Percentiles rank a stretch among this genome's conserved stretches.
phyloP scores from a whole-genome alignment of 768 basidiomycete genomes.

The Mycena filopes region DNA sequence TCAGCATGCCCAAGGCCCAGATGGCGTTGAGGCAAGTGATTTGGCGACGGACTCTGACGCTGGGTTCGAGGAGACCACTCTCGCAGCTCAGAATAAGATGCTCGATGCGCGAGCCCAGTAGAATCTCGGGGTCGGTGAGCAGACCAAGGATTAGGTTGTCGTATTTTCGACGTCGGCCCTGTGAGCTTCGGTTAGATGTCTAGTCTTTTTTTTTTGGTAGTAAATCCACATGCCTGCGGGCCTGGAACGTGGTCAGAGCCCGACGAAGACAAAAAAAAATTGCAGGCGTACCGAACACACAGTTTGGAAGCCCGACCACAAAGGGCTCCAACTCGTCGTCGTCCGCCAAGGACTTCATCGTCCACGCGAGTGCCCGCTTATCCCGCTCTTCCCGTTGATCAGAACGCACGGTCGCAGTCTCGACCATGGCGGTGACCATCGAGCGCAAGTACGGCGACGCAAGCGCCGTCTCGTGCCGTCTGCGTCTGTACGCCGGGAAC shows the following conservation, averaged over 20 bases:
- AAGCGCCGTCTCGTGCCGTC: not conserved
- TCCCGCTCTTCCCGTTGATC: constrained; percentile 25
- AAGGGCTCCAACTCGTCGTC: constrained; percentile 32
- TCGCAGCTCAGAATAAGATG: constrained; percentile 32
- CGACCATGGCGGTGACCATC: constrained; percentile 25
- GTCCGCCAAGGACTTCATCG: constrained; percentile 31
- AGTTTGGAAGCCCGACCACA: constrained; percentile 27
- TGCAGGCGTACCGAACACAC: constrained; percentile 15
- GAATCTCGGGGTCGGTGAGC: constrained; percentile 16
- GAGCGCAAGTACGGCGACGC: constrained; percentile 12
- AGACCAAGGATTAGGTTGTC: constrained; percentile 33
- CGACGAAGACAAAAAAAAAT: too few species aligned
- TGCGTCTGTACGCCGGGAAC: not conserved
- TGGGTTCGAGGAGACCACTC: constrained; percentile 29
- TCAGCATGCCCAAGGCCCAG: constrained; percentile 23
- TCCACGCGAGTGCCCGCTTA: constrained; percentile 30
- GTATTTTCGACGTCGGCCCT: constrained; percentile 30
- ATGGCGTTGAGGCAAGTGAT: constrained; percentile 30
- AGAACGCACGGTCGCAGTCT: constrained; percentile 24
- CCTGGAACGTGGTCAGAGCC: not conserved
- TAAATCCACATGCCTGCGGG: too few species aligned
- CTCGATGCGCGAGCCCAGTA: constrained; percentile 31
- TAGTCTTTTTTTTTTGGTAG: too few species aligned
- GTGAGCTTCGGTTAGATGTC: not conserved
- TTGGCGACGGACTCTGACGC: constrained; percentile 19